A percentile compares a stretch with the other conserved stretches of the same genome.
Conservation (phyloP, 2,329 filamentous ascomycete genomes). For the Clarireedia homoeocarpa region DNA sequence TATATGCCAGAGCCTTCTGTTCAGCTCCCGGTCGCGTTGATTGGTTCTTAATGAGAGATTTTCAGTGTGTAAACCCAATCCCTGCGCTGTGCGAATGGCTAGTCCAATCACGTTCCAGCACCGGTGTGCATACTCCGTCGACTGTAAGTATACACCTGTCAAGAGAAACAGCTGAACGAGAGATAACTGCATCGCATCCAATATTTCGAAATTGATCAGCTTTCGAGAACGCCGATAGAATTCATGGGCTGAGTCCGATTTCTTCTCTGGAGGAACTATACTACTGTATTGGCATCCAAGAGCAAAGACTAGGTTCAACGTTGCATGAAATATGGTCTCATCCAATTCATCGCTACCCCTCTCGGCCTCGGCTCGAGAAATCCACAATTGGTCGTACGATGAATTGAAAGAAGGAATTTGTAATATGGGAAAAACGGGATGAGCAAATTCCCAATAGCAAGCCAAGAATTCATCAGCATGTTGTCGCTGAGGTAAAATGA, state of each 20-base stretch:
- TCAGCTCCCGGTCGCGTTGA: conserved; percentile 27
- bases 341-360: conserved; percentile 2
- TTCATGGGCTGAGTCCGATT: conserved; percentile 14
- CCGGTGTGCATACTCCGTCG: conserved; percentile 23
- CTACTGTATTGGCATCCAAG: conserved; percentile 25
- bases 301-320: conserved; percentile 28
- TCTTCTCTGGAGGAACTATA: conserved; percentile 3
- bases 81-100: conserved; percentile 27
- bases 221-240: conserved; percentile 26
- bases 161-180: conserved; percentile 29
- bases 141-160: conserved; percentile 26
- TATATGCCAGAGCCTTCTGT: conserved; percentile 27
- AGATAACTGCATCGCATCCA: conserved; percentile 23
- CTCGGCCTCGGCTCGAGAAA: not conserved
- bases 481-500: conserved; percentile 14
- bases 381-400: conserved; percentile 15
- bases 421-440: conserved; percentile 20
- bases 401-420: conserved; percentile 12
- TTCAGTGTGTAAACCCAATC: conserved; percentile 24
- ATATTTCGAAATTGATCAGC: conserved; percentile 23
- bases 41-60: not conserved
- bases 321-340: conserved; percentile 17
- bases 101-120: conserved; percentile 29
- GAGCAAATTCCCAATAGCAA: conserved; percentile 17
- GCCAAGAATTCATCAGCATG: conserved; percentile 17